Evolutionary conservation across 2,329 filamentous ascomycete genomes (phyloP).

Genomic region (Fusarium sambucinum): DNA sequence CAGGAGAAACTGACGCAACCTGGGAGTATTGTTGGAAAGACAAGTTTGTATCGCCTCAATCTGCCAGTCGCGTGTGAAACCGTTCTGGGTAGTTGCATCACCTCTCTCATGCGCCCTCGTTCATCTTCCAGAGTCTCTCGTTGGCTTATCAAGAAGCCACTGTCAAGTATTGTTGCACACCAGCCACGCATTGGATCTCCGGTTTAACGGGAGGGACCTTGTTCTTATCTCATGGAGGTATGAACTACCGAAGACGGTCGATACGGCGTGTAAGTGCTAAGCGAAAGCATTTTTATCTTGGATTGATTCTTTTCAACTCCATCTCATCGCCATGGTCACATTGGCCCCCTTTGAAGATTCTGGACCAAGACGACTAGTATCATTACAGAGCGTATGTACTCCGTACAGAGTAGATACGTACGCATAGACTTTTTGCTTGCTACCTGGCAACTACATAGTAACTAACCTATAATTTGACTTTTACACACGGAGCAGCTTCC

Average conservation of each 20-base stretch:
- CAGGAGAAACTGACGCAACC: neutral
- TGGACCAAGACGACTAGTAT: neutral
- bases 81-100: conserved; percentile 35
- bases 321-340: conserved; percentile 33
- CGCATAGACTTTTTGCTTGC: neutral
- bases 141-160: conserved; percentile 12
- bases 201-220: conserved; percentile 12
- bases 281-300: conserved; percentile 32
- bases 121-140: conserved; percentile 8
- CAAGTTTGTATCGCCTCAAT: conserved; percentile 28
- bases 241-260: conserved; percentile 26
- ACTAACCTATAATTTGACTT: conserved; percentile 9
- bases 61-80: conserved; percentile 33
- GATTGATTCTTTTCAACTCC: neutral
- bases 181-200: conserved; percentile 18
- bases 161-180: conserved; percentile 25
- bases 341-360: conserved; percentile 13
- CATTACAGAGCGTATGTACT: neutral
- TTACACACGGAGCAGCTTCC: conserved; percentile 15
- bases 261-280: conserved; percentile 26
- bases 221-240: conserved; percentile 16
- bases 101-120: conserved; percentile 21
- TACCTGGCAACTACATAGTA: neutral
- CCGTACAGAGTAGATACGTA: no score
- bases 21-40: conserved; percentile 25